Evolutionary conservation across 208 protist genomes (phyloP).

Genomic region (Leishmania major): DNA sequence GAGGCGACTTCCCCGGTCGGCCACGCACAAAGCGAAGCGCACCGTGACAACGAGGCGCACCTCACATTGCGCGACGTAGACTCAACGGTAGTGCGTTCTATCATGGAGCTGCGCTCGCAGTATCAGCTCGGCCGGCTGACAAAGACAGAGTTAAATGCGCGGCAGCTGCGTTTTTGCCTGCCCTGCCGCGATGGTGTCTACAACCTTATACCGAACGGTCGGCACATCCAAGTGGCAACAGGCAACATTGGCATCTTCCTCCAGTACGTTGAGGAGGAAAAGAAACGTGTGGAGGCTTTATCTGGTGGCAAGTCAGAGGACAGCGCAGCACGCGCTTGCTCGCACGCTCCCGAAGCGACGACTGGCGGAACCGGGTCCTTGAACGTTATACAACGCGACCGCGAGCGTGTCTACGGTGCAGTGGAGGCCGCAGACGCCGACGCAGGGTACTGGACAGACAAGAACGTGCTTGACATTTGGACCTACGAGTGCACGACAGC

Average conservation of each 20-base stretch:
- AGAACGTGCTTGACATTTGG: constrained; percentile 32
- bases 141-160: constrained; percentile 26
- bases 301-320: not conserved
- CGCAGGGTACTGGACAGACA: constrained; percentile 26
- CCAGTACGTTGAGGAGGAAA: constrained; percentile 37
- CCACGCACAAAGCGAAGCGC: not conserved
- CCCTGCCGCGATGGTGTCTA: constrained; percentile 32
- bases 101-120: constrained; percentile 21
- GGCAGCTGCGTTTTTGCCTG: constrained; percentile 40
- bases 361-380: not conserved
- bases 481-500: constrained; percentile 33
- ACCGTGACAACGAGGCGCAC: constrained; percentile 10
- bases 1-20: not conserved
- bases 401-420: not conserved
- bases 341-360: not conserved
- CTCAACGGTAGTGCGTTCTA: constrained; percentile 27
- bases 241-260: constrained; percentile 51
- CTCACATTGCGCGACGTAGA: constrained; percentile 25
- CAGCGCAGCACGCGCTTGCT: not conserved
- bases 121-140: constrained; percentile 26
- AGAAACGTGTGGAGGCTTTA: constrained; percentile 15
- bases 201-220: constrained; percentile 53
- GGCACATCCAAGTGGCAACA: constrained; percentile 37
- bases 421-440: not conserved
- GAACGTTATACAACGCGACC: not conserved